Base-by-base conservation (phyloP, 2,329 filamentous ascomycete genomes). In the Thelonectria rubi region DNA sequence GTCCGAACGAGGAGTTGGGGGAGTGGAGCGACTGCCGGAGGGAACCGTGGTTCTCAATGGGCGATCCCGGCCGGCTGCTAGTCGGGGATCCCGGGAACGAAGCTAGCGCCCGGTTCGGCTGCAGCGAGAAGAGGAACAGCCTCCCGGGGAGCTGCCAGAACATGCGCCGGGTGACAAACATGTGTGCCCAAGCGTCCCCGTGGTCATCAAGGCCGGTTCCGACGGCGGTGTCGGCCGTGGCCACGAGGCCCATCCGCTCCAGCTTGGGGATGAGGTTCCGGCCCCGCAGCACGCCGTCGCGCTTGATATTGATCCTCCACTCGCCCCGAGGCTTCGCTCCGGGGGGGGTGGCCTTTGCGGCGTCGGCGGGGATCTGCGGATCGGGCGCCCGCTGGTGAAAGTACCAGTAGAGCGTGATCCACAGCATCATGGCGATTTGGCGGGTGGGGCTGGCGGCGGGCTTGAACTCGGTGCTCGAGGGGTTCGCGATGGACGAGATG, bases 401-500 rank as follows among this genome's bases (percentile, higher is more conserved):
- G 81, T 98, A 98, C 94, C 94, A 98, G 81, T 93, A 97, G 43
- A 98, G 81, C 1, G 93, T 94, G 34, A 93, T 88, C 92, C 93
- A 98, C 7, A 98, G 84, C 91, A 97, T 97, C 92, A 97, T 93
- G 67, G 94, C 94, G 62, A 97, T 92, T 78, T 97, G 92, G 46
- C 94, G 84, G 1, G 93, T 95, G 0, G 92, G 92, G 64, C 93
- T 97, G 14, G 84, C 88, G 1, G 90, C 86, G 1, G 92, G 88
- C 73, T 91, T 92, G 79, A 91, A 96, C 50, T 97, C 93, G 73
- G 80, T 87, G 75, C 83, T 91, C 51, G 90, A 91, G 0, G 94
- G 93, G 67, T 91, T 92, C 51, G 92, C 94, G 65, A 97, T 93
- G 63, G 92, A 94, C 4, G 93, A 97, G 70, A 98, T 94, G 80